These are phyloP conservation scores for Solanum commersonii DNA, from an alignment of 257 asterid species.

Conservation along the genomic window DNA sequence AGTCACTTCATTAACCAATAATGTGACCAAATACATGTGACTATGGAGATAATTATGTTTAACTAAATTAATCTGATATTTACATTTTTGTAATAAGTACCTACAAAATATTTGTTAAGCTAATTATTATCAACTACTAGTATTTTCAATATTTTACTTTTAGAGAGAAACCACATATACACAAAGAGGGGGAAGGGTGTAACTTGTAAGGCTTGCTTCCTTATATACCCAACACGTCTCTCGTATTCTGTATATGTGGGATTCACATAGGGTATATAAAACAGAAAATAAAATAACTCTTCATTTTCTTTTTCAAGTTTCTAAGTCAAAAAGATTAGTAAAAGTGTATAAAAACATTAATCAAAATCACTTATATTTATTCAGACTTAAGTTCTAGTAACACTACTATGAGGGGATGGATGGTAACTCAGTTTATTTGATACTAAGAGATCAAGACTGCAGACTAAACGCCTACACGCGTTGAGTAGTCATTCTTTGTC, in stretches of 20 bases:
- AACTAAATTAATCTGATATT: too few relatives aligned
- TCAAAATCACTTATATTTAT: not conserved
- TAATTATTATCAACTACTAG: not conserved
- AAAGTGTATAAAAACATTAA: not conserved
- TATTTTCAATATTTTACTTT: not conserved
- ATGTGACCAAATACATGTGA: not conserved
- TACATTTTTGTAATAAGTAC: too few relatives aligned
- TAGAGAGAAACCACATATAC: not conserved
- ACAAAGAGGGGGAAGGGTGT: not conserved
- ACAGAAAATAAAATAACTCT: not conserved
- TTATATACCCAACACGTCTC: not conserved
- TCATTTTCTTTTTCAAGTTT: not conserved
- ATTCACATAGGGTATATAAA: not conserved
- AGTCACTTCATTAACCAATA: not conserved
- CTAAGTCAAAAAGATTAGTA: not conserved
- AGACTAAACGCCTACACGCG: constrained; percentile 7
- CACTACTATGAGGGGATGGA: not conserved
- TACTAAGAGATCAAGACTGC: not conserved
- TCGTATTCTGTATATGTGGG: not conserved
- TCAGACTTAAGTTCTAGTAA: not conserved
- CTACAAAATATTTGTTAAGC: not conserved
- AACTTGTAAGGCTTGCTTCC: not conserved
- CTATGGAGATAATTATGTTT: not conserved
- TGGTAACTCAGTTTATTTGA: not conserved
- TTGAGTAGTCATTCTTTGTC: constrained; percentile 44